A percentile compares a stretch with the other conserved stretches of the same genome.
Conservation (phyloP, 2,329 filamentous ascomycete genomes). For the Venturia carpophila region DNA sequence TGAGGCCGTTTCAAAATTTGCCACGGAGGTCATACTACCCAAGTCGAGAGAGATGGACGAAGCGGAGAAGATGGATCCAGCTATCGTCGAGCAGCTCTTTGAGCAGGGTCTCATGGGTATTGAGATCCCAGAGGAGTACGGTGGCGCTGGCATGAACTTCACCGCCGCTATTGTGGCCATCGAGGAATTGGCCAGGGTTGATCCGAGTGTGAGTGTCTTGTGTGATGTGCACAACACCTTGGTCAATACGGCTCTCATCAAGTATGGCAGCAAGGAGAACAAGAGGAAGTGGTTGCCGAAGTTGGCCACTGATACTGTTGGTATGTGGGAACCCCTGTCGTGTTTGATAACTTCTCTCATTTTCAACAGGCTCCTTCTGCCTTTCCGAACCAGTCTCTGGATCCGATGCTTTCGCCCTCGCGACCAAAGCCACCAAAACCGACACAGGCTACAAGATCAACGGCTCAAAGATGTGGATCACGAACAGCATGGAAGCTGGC, state of each 20-base stretch:
- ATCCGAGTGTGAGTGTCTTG: slow-evolving; percentile 90
- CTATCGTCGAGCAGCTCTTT: slow-evolving; percentile 84
- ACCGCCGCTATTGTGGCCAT: slow-evolving; percentile 93
- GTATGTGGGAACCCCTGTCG: slow-evolving; percentile 24
- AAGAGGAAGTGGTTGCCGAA: slow-evolving; percentile 86
- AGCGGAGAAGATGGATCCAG: slow-evolving; percentile 83
- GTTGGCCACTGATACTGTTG: slow-evolving; percentile 82
- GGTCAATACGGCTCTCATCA: slow-evolving; percentile 87
- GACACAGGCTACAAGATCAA: slow-evolving; percentile 76
- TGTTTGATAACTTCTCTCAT: background rate
- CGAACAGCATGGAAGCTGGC: slow-evolving; percentile 85
- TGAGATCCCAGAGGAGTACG: slow-evolving; percentile 95
- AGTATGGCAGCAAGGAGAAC: slow-evolving; percentile 66
- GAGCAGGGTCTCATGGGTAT: slow-evolving; percentile 97
- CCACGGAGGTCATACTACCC: slow-evolving; percentile 77
- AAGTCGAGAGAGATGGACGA: slow-evolving; percentile 98
- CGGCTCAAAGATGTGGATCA: slow-evolving; percentile 99
- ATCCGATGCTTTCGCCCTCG: slow-evolving; percentile 90
- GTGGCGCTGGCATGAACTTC: slow-evolving; percentile 98
- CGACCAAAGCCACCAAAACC: slow-evolving; percentile 82
- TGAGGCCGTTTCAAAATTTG: slow-evolving; percentile 85
- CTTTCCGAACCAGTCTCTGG: slow-evolving; percentile 87
- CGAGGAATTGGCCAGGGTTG: slow-evolving; percentile 88
- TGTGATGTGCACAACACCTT: slow-evolving; percentile 98
- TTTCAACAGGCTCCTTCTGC: slow-evolving; percentile 63